Base-by-base conservation (phyloP, 108 stramenopile genomes). In the Parietichytrium sp. region DNA sequence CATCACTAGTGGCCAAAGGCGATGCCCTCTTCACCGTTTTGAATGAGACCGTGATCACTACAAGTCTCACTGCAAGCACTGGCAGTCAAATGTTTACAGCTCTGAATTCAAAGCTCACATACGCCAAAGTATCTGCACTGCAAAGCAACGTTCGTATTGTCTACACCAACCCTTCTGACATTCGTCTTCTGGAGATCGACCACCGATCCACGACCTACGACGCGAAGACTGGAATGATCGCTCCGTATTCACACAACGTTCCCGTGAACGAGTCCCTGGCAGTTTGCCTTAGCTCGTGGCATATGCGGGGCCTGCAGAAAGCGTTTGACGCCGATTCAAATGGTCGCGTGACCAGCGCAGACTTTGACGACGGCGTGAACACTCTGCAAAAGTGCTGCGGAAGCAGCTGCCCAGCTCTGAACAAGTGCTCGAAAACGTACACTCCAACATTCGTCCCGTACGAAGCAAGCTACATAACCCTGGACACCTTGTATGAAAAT, bases 161-260 rank as follows among this genome's bases (percentile, higher is more conserved):
- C 45, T 72, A 72, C 33, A 27, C 33, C 33, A 27, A 72, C 45
- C 61, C 36, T 13, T 45, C 29, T 6, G 23, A 7, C 42, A 42
- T 42, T 6, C 10, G 20, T 20, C 6, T 72, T 6, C 23, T 72
- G 38, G 45, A 72, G 42, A 42, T 72, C 42, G 61, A 72, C 20
- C 45, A 72, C 61, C 61, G 61, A 23, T 16, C 61, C 18, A 38
- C 61, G 7, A 72, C 61, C 2, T 72, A 72, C 42, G 33, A 72
- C 20, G 61, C 36, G 23, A 8, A 42, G n/a, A 42, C 45, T 72
- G 61, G 38, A 16, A 45, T 72, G 42, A 45, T 42, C 13, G 61
- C 61, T 6, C 2, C 33, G 20, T 10, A 38, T 45, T 33, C 45
- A 10, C 45, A 33, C 33, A 6, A 45, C 20, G 38, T n/a, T 12